Percentiles rank a stretch among this genome's conserved stretches.
These are phyloP conservation scores for Suillus fuscotomentosus DNA, from an alignment of 768 basidiomycete genomes.

Conservation along the genomic window DNA sequence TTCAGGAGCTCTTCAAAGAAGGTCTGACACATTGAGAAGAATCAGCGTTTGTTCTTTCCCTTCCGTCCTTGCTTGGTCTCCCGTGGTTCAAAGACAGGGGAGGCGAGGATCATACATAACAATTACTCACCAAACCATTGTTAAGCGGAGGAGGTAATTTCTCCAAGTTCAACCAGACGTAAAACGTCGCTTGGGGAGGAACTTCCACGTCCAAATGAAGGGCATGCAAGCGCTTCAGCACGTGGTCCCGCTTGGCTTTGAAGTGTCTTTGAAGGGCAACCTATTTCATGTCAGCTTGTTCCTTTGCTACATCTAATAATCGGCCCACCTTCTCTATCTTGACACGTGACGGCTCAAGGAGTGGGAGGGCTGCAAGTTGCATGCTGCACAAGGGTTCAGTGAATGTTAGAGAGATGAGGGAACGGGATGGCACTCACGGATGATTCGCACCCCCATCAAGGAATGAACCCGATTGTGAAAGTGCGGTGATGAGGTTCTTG, in stretches of 20 bases:
- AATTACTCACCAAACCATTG: constrained; percentile 69
- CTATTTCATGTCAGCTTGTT: constrained; percentile 27
- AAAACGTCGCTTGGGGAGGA: constrained; percentile 84
- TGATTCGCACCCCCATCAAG: constrained; percentile 94
- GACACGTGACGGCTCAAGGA: constrained; percentile 73
- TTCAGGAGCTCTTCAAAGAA: constrained; percentile 96
- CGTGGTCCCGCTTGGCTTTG: constrained; percentile 87
- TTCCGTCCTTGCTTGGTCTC: not conserved
- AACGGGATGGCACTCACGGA: constrained; percentile 51
- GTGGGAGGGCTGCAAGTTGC: constrained; percentile 84
- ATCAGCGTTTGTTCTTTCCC: not conserved
- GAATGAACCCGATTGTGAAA: constrained; percentile 93
- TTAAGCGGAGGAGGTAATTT: constrained; percentile 78
- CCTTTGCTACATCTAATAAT: not conserved
- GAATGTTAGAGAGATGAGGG: constrained; percentile 1
- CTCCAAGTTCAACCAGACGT: constrained; percentile 90
- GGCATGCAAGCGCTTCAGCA: constrained; percentile 74
- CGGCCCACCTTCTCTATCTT: constrained; percentile 58
- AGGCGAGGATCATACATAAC: not conserved
- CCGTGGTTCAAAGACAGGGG: not conserved
- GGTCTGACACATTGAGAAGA: constrained; percentile 41
- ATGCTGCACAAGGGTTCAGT: constrained; percentile 42
- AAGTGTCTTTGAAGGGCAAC: constrained; percentile 87
- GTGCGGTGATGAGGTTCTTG: constrained; percentile 81
- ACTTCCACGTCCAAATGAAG: constrained; percentile 77